Percentiles rank a stretch among this genome's conserved stretches.
Conservation (phyloP, 2,329 filamentous ascomycete genomes). For the Neocucurbitaria cava region DNA sequence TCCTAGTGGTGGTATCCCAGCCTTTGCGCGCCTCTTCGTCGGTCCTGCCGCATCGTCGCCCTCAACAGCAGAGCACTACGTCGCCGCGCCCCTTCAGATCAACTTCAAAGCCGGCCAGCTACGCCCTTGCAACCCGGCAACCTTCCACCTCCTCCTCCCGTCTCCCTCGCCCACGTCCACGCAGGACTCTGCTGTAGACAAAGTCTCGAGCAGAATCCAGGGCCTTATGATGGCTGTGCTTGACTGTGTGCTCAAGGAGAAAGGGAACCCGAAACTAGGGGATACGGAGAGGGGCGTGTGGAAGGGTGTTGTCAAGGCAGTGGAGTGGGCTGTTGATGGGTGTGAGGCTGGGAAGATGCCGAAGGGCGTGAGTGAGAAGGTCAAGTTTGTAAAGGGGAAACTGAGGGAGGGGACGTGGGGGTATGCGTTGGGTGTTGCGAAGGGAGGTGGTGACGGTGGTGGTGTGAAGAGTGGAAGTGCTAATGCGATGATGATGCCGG, state of each 20-base stretch:
- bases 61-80: slow-evolving; percentile 13
- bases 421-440: slow-evolving; percentile 13
- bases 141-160: slow-evolving; percentile 35
- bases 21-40: slow-evolving; percentile 35
- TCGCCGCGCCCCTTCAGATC: slow-evolving; percentile 32
- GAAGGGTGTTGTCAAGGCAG: slow-evolving; percentile 31
- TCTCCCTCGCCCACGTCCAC: too few relatives aligned
- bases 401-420: slow-evolving; percentile 34
- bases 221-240: slow-evolving; percentile 43
- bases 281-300: slow-evolving; percentile 29
- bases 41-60: slow-evolving; percentile 32
- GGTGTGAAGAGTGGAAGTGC: not conserved
- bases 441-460: not conserved
- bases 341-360: slow-evolving; percentile 36
- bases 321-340: slow-evolving; percentile 32
- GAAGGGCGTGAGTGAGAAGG: slow-evolving; percentile 31
- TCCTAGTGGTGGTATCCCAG: slow-evolving; percentile 17
- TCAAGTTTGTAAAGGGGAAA: slow-evolving; percentile 33
- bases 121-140: slow-evolving; percentile 18
- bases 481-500: not conserved
- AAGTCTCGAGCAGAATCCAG: slow-evolving; percentile 32
- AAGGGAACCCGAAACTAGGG: slow-evolving; percentile 25
- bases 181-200: slow-evolving; percentile 24
- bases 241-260: slow-evolving; percentile 30
- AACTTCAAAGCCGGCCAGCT: slow-evolving; percentile 19